Base-by-base conservation (phyloP, 148 eudicot species). In the Camellia japonica region DNA sequence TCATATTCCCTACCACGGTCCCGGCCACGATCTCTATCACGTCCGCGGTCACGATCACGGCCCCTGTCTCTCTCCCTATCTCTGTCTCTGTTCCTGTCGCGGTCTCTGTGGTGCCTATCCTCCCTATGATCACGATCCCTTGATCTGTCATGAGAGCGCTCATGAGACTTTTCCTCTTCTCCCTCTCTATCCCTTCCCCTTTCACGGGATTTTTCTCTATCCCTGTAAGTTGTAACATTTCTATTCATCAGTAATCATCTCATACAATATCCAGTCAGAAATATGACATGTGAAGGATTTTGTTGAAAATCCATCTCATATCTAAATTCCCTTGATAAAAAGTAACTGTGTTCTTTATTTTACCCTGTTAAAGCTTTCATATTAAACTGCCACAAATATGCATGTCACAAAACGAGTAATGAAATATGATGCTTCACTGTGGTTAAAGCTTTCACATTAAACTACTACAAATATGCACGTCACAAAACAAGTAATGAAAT, bases 131-230 rank as follows among this genome's bases (percentile, higher is more conserved):
- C 98, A 71, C 95, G 97, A 20, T 95, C 98, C 82, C 92, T 91
- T 59, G 94, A 84, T 78, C 86, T 85, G 68, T 93, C 98, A 81
- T 91, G 94, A 74, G 98, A 95, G 30, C 86, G 86, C 84, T 95
- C 97, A 63, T 90, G 94, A 69, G 97, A 93, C 80, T 81, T 90
- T 79, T 94, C 97, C 13, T 89, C 85, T 46, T 90, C 92, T 80
- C 80, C 86, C 14, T 88, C 98, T 77, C 82, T 90, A 11, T 90
- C 97, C 79, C 90, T 89, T 30, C 78, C 90, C 84, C 95, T 87
- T 80, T 95, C 98, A 81, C 93, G 93, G 14, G 99, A 93, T 81
- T 90, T 95, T 80, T 95, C 97, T 86, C 93, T 89, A 46, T 91
- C 95, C 82, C 94, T 93, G 92, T 30, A 30, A 30, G 38, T 30